A percentile compares a stretch with the other conserved stretches of the same genome.
phyloP scores from a whole-genome alignment of 768 basidiomycete genomes.

The Hygrocybe punicea region DNA sequence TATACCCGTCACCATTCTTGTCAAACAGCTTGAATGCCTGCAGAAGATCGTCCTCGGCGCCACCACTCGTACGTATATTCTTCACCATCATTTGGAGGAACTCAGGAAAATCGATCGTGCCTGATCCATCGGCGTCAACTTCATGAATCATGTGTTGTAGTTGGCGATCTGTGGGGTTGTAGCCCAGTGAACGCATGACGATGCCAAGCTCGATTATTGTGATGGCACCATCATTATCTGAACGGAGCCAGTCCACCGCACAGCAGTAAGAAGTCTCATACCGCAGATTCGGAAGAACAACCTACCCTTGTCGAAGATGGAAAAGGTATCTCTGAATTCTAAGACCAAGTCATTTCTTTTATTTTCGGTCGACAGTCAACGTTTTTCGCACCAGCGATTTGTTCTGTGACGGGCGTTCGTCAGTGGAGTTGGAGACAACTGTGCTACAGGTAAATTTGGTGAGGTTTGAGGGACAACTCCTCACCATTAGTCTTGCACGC shows the following conservation, averaged over 20 bases:
- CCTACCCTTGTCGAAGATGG: constrained; percentile 76
- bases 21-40: constrained; percentile 71
- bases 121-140: constrained; percentile 43
- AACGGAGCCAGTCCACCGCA: constrained; percentile 49
- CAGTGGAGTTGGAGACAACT: neutral
- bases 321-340: constrained; percentile 88
- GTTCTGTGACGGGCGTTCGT: neutral
- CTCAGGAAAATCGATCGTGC: constrained; percentile 47
- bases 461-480: neutral
- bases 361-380: neutral
- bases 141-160: constrained; percentile 50
- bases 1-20: constrained; percentile 91
- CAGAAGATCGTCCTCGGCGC: constrained; percentile 46
- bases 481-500: neutral
- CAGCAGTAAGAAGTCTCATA: constrained; percentile 49
- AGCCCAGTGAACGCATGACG: constrained; percentile 49
- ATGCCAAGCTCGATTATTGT: constrained; percentile 47
- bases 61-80: constrained; percentile 37
- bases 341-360: neutral
- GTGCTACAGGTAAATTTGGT: too few species aligned
- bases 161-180: constrained; percentile 48
- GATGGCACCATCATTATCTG: constrained; percentile 51
- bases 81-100: constrained; percentile 47
- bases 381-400: constrained; percentile 6
- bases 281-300: constrained; percentile 63